Evolutionary conservation across 345 rosid species (phyloP), one percentile per base, ranked within the genome.

Genomic region (Fremontodendron californicum): DNA sequence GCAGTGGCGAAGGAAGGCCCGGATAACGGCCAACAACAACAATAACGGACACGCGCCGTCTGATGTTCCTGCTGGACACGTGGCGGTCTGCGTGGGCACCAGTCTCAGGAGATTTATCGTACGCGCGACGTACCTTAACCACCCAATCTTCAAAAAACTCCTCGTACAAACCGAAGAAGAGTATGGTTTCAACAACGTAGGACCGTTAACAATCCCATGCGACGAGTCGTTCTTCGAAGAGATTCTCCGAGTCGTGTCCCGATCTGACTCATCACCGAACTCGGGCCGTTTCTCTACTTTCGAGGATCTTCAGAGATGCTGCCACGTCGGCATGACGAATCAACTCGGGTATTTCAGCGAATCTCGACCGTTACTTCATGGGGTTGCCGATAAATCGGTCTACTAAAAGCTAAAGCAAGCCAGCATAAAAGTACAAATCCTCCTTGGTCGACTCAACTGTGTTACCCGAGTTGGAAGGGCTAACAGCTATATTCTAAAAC

Each of bases 171-270:
- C 97, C 21, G 99, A 93, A 81, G 99, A 96, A 74, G 96, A 89
- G 86, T 93, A 86, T 78, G 99, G 99, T 0, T 96, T 93, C 91
- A 71, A 74, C 13, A 85, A 85, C 82, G 78, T 25, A 1, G 99
- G 99, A 18, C 96, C 89, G 27, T 76, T 96, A 21, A 86, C 90
- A 2, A 80, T 96, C 75, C 98, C 99, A 9, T 96, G 99, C 31
- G 94, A 93, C 49, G 99, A 93, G 80, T 81, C 88, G 1, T 71
- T 86, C n/a, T 93, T 95, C 74, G 99, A 95, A 54, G 93, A 92
- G 80, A 86, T 88, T 10, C 84, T 93, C 18, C 81, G 78, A 11
- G 83, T 78, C 37, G 81, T 93, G 45, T 84, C 88, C 46, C 71
- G 79, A 15, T 78, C 90, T n/a, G 86, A 80, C 19, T 75, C 86